Base-by-base conservation (phyloP, 1,284 basidiomycete species). In the Ustilago hordei region DNA sequence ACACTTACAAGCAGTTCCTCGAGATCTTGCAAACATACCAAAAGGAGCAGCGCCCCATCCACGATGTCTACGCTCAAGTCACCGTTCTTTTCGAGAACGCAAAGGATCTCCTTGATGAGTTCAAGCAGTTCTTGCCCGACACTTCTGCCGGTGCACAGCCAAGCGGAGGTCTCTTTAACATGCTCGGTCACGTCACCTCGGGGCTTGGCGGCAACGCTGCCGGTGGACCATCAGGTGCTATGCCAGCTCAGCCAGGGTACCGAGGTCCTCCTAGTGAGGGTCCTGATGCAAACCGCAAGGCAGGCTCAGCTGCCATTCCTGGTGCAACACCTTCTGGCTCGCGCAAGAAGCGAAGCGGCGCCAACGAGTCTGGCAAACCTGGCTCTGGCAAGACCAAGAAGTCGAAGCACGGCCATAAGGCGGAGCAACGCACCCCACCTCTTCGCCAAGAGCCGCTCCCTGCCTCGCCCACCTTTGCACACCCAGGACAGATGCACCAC, bases 11-110 rank as follows among this genome's bases (percentile, higher is more conserved):
- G 88, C 92, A 95, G 84, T 99, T 99, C 87, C 89, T 99, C 81
- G 96, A 99, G 88, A 96, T 99, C 63, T 88, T 99, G 78, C 97
- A 99, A 89, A 93, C 93, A 36, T 98, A 98, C 87, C 95, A 98
- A 87, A 95, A 95, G 86, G 95, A 98, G 84, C 93, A 94, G 85
- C 90, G 91, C 72, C 91, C 93, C 78, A 90, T 94, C 34, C 92
- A 93, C 74, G 95, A 97, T 84, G 95, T 98, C 6, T 97, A 94
- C 86, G 90, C 91, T 28, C 95, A 98, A 87, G 96, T 99, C 4
- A 93, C 95, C 64, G 89, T 91, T 79, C 90, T 99, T 34, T 99
- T 99, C 89, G 92, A 93, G 85, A 92, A 94, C 80, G 93, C 94
- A 0, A 93, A 93, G 6, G 97, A 99, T 81, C 90, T 99, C 52